Base-by-base conservation (phyloP, 2,329 filamentous ascomycete species). In the Pseudogymnoascus pannorum region DNA sequence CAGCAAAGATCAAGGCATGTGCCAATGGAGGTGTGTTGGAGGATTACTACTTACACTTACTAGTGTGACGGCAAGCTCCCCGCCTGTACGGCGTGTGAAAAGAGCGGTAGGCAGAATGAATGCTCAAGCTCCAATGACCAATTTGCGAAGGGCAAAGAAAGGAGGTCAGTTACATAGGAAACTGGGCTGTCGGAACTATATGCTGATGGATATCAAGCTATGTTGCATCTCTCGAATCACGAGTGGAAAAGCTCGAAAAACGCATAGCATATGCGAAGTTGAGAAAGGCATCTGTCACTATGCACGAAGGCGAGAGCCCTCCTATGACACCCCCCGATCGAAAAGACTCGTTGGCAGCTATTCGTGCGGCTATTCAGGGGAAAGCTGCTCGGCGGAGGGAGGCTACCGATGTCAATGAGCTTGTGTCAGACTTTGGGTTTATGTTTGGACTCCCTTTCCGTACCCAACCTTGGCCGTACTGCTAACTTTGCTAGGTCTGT, bases 101-200 rank as follows among this genome's bases (percentile, higher is more conserved):
- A 92, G 75, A 91, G 91, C 12, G 92, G 92, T 29, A 88, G 91
- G 64, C 86, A 89, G 61, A 87, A 81, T 63, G 92, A 95, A 72
- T 99, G 94, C 73, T 96, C 92, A 5, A 92, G 92, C 61, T 92
- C 92, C 6, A 97, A 95, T 70, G 93, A 97, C 71, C 92, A 97
- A 73, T 97, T 97, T 75, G 92, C 93, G 0, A 83, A 92, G 65
- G 94, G 94, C 64, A 97, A 97, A 74, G 94, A 97, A 72, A 82
- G 93, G 70, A 97, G 92, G 86, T 86, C 67, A 62, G 75, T 68
- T 31, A n/a, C 12, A n/a, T 20, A 26, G 16, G 48, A 6, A 24
- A 16, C 31, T 38, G 31, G 20, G 33, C 14, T 12, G 20, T 22
- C 18, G 20, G 31, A 24, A 8, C n/a, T 24, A 22, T 8, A 57